Evolutionary conservation across 2,329 filamentous ascomycete species (phyloP), one percentile per base, ranked within the genome.

Genomic region (Fusarium nisikadoi): DNA sequence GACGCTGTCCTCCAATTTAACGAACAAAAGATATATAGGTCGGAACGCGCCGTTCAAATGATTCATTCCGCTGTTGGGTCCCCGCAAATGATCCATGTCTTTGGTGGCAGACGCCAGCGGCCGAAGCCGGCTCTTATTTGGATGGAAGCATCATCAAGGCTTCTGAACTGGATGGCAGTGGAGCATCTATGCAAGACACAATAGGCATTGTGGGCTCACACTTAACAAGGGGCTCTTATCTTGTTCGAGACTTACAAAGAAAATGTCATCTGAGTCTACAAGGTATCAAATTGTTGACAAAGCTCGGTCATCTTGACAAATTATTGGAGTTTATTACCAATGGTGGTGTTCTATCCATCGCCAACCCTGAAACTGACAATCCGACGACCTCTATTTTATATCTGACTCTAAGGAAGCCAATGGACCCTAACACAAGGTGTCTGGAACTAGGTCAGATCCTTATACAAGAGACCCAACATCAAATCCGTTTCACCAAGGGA

Each of bases 51-150:
- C n/a, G 39, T 35, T 56, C 31, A 49, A 29, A 9, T 29, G 27
- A 9, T 47, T 41, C 29, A 38, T 53, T 65, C 43, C 61, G 52
- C 23, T 41, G n/a, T 33, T 36, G 31, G 38, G 58, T 62, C 68
- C 60, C 65, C 57, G 61, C 67, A 67, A 73, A 73, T 59, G 56
- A 56, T 52, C 64, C 69, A 65, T 69, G 64, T 58, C 50, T 63
- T 42, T 47, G 46, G 38, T 31, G 25, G 42, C 45, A 25, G 52
- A 45, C 33, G 55, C 54, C 43, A 50, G 43, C 33, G 47, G 45
- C 70, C 42, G 42, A 70, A 46, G 53, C 53, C 62, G 35, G 62
- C 33, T 54, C 23, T 41, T 59, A 20, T 29, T 35, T 27, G 8
- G 8, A 29, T 29, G 23, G 49, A 38, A 38, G 23, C 23, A 25